Evolutionary conservation across 208 protist genomes (phyloP), one percentile per base, ranked within the genome.

Genomic region (Blastocrithidia nonstop): DNA sequence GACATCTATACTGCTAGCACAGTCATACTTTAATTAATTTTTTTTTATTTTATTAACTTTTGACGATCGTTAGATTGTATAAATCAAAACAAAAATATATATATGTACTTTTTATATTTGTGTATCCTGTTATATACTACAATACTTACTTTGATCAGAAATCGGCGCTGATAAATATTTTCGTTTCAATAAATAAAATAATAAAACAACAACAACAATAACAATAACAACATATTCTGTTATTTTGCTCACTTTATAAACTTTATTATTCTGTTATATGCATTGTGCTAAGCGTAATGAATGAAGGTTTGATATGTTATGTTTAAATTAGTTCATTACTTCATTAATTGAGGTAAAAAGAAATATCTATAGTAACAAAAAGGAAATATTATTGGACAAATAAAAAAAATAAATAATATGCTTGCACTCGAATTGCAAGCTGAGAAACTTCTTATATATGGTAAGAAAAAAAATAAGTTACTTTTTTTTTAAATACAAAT

Each of bases 231-330:
- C n/a, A n/a, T n/a, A n/a, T n/a, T 45, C 45, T 48, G 5, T 42
- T 55, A 31, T 56, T 19, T 60, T 53, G 26, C 27, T 55, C 28
- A 21, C 32, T 24, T 42, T 53, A 53, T 53, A 26, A 22, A 43
- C 3, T n/a, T 29, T 15, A 26, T 9, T 44, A 21, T 36, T 23
- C 16, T 27, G 9, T 52, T 21, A 7, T 39, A n/a, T n/a, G n/a
- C n/a, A n/a, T 8, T 9, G 17, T 24, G 6, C 13, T 13, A 32
- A 13, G 21, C 20, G 31, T 16, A 16, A 43, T 11, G 8, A 6
- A 9, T 22, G 24, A 36, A 11, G 16, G n/a, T n/a, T n/a, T 5
- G 21, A 46, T 46, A 6, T 41, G 32, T 19, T 21, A 5, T 55
- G 22, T 45, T 41, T 31, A 50, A 21, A 50, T 28, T 31, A 50